Evolutionary conservation across 495 filamentous ascomycete genomes (phyloP), one percentile per base, ranked within the genome.

Genomic region (Hypomontagnella submonticulosa): DNA sequence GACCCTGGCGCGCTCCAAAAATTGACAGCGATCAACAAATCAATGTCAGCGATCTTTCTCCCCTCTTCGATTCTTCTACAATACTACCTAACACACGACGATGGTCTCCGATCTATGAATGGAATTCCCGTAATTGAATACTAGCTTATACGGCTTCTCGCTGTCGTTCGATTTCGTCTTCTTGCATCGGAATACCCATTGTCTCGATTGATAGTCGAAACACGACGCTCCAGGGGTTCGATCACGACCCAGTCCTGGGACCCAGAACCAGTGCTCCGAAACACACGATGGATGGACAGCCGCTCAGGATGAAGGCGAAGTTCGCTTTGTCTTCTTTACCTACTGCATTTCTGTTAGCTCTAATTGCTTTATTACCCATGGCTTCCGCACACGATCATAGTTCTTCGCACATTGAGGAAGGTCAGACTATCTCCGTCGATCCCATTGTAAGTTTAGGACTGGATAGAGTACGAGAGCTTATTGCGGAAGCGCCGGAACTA

Each of bases 301-400:
- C 23, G 50, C 37, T 59, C 36, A 16, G n/a, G 32, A 20, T 12
- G 11, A 59, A 37, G 41, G 54, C 57, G 38, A 66, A 56, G 34
- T 47, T 46, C 48, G 27, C 59, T 68, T 61, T 40, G 9, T 65
- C 67, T 59, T 50, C 50, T 53, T 48, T 61, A 51, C 42, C 40
- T 44, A 19, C 40, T 44, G 15, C 34, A 41, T 58, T 74, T 16
- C 46, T 71, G 11, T 18, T 74, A 19, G 48, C 32, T 50, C 18
- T 66, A 49, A 49, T 62, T 61, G 47, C 55, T 37, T 41, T 78
- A 46, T 41, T 78, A 46, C 75, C 79, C 10, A 80, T 77, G 75
- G 79, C 74, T 47, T 43, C 73, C 36, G 89, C 85, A 55, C 92
- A 96, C 74, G 92, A 92, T 53, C 91, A 92, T 80, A 84, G 92